A percentile compares a stretch with the other conserved stretches of the same genome.
Evolutionary conservation across 2,329 filamentous ascomycete species (phyloP).

Genomic region (Xylariaceae sp.): DNA sequence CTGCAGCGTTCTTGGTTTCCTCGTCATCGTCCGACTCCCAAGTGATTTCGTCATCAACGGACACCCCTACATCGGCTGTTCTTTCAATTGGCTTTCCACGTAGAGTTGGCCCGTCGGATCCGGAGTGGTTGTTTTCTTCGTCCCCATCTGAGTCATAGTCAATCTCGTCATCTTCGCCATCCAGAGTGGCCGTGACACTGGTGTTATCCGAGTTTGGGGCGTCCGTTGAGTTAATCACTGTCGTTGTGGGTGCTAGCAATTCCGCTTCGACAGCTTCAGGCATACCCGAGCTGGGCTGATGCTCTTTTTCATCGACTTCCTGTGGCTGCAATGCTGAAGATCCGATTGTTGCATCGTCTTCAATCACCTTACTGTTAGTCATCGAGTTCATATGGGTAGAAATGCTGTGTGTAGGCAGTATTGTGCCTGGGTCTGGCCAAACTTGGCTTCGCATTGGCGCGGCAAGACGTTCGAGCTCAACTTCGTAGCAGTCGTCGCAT

Average conservation of each 20-base stretch:
- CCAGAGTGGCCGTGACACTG: conserved; percentile 35
- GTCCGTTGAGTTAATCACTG: conserved; percentile 22
- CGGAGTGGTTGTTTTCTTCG: conserved; percentile 29
- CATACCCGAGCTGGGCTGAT: conserved; percentile 5
- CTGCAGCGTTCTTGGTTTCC: conserved; percentile 22
- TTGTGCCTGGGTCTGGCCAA: conserved; percentile 5
- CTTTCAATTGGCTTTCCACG: conserved; percentile 23
- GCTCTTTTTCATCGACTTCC: conserved; percentile 4
- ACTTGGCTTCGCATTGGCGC: conserved; percentile 6
- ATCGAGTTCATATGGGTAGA: conserved; percentile 7
- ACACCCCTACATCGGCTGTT: conserved; percentile 22
- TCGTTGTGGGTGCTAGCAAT: conserved; percentile 13
- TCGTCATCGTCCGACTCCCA: conserved; percentile 36
- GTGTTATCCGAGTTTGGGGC: conserved; percentile 35
- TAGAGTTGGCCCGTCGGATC: conserved; percentile 19
- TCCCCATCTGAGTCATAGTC: conserved; percentile 36
- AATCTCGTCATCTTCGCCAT: conserved; percentile 34
- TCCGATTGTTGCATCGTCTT: conserved; percentile 23
- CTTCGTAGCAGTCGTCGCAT: conserved; percentile 20
- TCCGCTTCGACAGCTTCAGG: conserved; percentile 8
- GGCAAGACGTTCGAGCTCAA: conserved; percentile 14
- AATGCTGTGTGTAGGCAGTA: conserved; percentile 5
- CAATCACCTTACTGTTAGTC: conserved; percentile 21
- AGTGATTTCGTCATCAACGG: conserved; percentile 32
- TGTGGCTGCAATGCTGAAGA: conserved; percentile 11